A percentile compares a stretch with the other conserved stretches of the same genome.
Evolutionary conservation across 305 asterid genomes (phyloP).

Genomic region (Nicotiana rustica): DNA sequence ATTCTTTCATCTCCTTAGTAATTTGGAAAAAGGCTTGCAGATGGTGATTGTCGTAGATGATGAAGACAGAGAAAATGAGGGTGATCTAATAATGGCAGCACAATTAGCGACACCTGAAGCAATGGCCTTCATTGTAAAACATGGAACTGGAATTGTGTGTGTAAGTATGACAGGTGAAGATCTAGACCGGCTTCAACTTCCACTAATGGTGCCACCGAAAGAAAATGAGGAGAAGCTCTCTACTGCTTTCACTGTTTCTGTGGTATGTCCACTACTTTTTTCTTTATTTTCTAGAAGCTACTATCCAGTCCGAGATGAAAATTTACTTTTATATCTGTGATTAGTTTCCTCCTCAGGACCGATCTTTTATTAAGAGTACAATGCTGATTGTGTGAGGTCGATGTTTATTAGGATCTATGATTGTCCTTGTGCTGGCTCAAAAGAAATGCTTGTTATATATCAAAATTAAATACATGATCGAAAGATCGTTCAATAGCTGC

Average conservation of each 20-base stretch:
- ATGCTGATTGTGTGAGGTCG: background rate
- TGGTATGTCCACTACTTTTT: conserved; percentile 40
- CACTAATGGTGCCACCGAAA: conserved; percentile 47
- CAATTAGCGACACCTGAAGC: conserved; percentile 44
- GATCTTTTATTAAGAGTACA: background rate
- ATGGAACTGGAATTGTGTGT: conserved; percentile 54
- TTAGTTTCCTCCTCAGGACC: background rate
- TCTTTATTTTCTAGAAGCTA: background rate
- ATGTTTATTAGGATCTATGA: background rate
- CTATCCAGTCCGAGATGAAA: background rate
- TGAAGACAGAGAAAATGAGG: conserved; percentile 54
- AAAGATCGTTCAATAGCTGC: background rate
- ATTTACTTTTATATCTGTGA: background rate
- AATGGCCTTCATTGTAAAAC: conserved; percentile 50
- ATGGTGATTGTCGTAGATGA: conserved; percentile 55
- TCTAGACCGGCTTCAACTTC: conserved; percentile 45
- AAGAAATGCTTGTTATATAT: background rate
- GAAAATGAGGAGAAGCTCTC: conserved; percentile 49
- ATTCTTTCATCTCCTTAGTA: background rate
- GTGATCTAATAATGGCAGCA: conserved; percentile 55
- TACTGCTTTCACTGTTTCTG: conserved; percentile 53
- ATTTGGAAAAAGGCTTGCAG: conserved; percentile 34
- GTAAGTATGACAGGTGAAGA: conserved; percentile 50
- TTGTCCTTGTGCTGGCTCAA: background rate
- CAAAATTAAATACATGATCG: background rate